Base-by-base conservation (phyloP, 768 basidiomycete genomes). In the Boletus patriciae region DNA sequence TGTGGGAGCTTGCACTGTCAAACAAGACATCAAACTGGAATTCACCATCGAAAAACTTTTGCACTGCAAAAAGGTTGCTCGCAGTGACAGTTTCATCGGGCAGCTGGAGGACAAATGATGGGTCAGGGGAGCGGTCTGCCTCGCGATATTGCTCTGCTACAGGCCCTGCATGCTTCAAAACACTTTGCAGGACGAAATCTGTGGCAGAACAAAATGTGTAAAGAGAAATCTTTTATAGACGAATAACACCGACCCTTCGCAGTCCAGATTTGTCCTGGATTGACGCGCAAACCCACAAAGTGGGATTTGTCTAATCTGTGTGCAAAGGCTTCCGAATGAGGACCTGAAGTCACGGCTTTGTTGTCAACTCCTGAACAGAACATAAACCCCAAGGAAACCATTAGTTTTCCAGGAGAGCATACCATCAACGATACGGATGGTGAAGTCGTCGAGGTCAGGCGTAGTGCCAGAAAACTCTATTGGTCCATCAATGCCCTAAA, bases 1-100 rank as follows among this genome's bases (percentile, higher is more conserved):
- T 82, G 57, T 82, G 82, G 13, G 80, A 77, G 63, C 87, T 91
- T 29, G 72, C 83, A 54, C 88, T 88, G 63, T 97, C 92, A 66
- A 86, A 97, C 70, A 87, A 85, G 16, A 98, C 80, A 64, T 98
- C 96, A 67, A 95, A 94, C 55, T 89, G 83, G 75, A 96, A 98
- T 29, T 82, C 77, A 1, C 91, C 93, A 12, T 92, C 87, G 58
- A 89, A 93, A 6, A 78, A 77, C 68, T 94, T 95, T 71, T 98
- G 95, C 46, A 95, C 80, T 12, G 89, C 94, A 66, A 80, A 94
- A 27, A 97, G 77, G 66, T 94, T 96, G 70, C 88, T 88, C 41
- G 80, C 82, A 13, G 80, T 78, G 52, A 85, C 80, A 9, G 84
- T 76, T 46, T 92, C 87, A 63, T 97, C 87, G 3, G 90, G 80